Evolutionary conservation across 176 grass and related monocot species (phyloP).

Genomic region (Poa pratensis): DNA sequence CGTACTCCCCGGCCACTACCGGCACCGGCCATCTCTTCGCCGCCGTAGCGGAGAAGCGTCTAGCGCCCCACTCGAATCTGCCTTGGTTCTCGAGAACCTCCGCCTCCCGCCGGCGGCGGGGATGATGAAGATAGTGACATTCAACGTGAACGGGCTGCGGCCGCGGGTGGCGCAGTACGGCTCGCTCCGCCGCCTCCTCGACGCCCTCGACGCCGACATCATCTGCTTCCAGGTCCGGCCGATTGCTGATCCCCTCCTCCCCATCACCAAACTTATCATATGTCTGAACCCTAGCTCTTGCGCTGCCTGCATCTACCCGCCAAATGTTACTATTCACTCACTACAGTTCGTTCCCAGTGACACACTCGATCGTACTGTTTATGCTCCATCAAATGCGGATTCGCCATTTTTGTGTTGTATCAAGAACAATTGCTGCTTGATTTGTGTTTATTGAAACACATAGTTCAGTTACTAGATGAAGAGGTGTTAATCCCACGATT

Average conservation of each 20-base stretch:
- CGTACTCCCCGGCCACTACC: neutral
- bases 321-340: neutral
- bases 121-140: conserved; percentile 90
- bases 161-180: conserved; percentile 89
- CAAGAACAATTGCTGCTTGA: neutral
- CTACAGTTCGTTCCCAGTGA: neutral
- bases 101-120: conserved; percentile 8
- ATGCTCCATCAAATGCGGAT: neutral
- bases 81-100: conserved; percentile 28
- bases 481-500: neutral
- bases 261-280: neutral
- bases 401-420: neutral
- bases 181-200: conserved; percentile 89
- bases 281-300: conserved; percentile 48
- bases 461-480: neutral
- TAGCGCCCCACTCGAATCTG: conserved; percentile 26
- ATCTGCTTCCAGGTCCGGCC: conserved; percentile 87
- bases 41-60: neutral
- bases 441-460: conserved; percentile 3
- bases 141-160: conserved; percentile 96
- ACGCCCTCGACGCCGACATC: conserved; percentile 86
- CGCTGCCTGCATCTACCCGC: neutral
- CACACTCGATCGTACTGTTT: neutral
- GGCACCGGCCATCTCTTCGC: conserved; percentile 3
- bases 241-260: neutral